These are phyloP conservation scores for Aspergillus aculeatinus DNA, from an alignment of 2,329 filamentous ascomycete species.

Conservation along the genomic window DNA sequence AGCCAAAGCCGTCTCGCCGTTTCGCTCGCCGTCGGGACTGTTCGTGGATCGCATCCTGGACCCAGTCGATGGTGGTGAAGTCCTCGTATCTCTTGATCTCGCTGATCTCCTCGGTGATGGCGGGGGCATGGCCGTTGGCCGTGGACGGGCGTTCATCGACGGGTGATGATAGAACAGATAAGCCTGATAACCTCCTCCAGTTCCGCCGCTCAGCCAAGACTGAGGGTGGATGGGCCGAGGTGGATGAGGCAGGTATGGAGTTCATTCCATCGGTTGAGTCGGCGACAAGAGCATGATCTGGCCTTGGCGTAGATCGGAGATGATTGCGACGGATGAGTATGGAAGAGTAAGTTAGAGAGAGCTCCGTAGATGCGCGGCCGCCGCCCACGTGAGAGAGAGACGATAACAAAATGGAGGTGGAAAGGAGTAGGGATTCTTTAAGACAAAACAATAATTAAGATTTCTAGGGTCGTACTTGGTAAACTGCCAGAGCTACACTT, in stretches of 20 bases:
- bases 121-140: slow-evolving; percentile 60
- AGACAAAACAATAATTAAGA: too few relatives aligned
- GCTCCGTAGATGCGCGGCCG: slow-evolving; percentile 9
- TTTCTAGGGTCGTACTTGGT: too few relatives aligned
- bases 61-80: slow-evolving; percentile 96
- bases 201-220: slow-evolving; percentile 34
- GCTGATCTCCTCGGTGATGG: slow-evolving; percentile 90
- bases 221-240: slow-evolving; percentile 31
- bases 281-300: slow-evolving; percentile 29
- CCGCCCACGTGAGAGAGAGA: slow-evolving; percentile 21
- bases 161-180: slow-evolving; percentile 51
- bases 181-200: slow-evolving; percentile 51
- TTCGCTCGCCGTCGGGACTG: slow-evolving; percentile 76
- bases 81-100: slow-evolving; percentile 99
- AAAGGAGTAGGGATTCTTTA: background rate
- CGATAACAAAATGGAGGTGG: background rate
- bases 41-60: slow-evolving; percentile 92
- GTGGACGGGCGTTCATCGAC: slow-evolving; percentile 56
- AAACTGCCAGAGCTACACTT: too few relatives aligned
- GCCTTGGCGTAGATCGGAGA: slow-evolving; percentile 5
- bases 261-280: slow-evolving; percentile 42
- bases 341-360: background rate
- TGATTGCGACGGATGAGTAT: slow-evolving; percentile 2
- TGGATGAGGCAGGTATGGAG: slow-evolving; percentile 36
- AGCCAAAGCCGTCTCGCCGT: slow-evolving; percentile 68